Evolutionary conservation across 345 rosid genomes (phyloP).

Genomic region (Brassica incana): DNA sequence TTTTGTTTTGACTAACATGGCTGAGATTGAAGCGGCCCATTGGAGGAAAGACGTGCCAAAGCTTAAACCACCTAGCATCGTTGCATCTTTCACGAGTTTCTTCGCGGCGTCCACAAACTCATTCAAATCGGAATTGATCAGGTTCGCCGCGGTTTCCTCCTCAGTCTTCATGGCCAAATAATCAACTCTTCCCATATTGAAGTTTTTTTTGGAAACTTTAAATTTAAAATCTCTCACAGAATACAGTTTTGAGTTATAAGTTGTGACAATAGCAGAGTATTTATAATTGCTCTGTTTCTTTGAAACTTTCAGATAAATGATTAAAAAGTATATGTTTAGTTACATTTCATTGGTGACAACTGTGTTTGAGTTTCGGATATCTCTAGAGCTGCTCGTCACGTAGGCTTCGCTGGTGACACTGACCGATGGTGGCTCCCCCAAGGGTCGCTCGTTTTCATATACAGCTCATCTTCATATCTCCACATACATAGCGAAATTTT

Average conservation of each 20-base stretch:
- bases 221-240: neutral
- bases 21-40: constrained; percentile 85
- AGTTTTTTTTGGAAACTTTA: neutral
- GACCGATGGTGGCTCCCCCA: neutral
- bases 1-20: constrained; percentile 53
- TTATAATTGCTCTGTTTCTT: constrained; percentile 14
- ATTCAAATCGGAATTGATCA: constrained; percentile 63
- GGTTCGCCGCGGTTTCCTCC: constrained; percentile 37
- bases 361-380: neutral
- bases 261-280: constrained; percentile 14
- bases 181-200: constrained; percentile 62
- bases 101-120: constrained; percentile 60
- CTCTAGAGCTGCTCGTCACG: neutral
- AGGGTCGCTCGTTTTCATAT: neutral
- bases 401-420: neutral
- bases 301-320: constrained; percentile 14
- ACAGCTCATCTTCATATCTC: neutral
- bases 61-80: constrained; percentile 68
- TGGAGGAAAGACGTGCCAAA: constrained; percentile 79
- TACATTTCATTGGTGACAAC: no score
- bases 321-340: neutral
- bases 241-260: constrained; percentile 4
- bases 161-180: constrained; percentile 68
- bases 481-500: neutral
- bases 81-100: constrained; percentile 52